These are phyloP conservation scores for Scedosporium aurantiacum DNA, from an alignment of 2,329 filamentous ascomycete genomes.

Conservation along the genomic window DNA sequence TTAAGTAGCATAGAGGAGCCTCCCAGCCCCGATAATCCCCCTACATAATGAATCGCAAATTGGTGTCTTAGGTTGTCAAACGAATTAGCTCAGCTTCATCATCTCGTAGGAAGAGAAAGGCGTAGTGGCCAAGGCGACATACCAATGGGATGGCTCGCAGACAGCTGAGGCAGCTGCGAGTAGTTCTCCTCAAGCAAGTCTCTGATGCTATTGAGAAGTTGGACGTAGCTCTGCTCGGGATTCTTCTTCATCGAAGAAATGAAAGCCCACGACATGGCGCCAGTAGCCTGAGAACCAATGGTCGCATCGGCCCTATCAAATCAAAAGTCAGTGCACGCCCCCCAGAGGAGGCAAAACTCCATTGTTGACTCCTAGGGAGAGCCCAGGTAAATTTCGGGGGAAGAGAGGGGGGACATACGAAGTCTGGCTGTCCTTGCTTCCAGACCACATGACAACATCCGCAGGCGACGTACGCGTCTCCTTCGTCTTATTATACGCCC, in stretches of 20 bases:
- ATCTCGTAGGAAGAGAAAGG: not conserved
- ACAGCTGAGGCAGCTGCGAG: conserved; percentile 89
- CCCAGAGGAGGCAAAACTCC: not conserved
- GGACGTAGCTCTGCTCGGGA: conserved; percentile 94
- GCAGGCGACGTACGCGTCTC: conserved; percentile 88
- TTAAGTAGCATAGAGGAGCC: no score
- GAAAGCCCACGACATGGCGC: conserved; percentile 98
- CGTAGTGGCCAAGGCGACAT: conserved; percentile 26
- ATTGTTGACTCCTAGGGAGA: no score
- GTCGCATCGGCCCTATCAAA: conserved; percentile 64
- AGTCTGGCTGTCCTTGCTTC: conserved; percentile 93
- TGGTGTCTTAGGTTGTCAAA: conserved; percentile 37
- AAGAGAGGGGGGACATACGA: conserved; percentile 46
- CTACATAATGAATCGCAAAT: conserved; percentile 54
- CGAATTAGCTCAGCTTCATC: conserved; percentile 24
- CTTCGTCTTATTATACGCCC: conserved; percentile 69
- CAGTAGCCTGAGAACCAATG: conserved; percentile 75
- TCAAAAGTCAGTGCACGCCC: conserved; percentile 13
- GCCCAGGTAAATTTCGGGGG: not conserved
- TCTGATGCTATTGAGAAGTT: conserved; percentile 90
- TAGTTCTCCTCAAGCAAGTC: conserved; percentile 85
- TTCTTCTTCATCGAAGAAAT: conserved; percentile 90
- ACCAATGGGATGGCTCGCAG: conserved; percentile 94
- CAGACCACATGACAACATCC: conserved; percentile 95
- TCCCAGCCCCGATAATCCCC: not conserved